Conservation (phyloP, 2,329 filamentous ascomycete genomes). For the Fusarium mexicanum region DNA sequence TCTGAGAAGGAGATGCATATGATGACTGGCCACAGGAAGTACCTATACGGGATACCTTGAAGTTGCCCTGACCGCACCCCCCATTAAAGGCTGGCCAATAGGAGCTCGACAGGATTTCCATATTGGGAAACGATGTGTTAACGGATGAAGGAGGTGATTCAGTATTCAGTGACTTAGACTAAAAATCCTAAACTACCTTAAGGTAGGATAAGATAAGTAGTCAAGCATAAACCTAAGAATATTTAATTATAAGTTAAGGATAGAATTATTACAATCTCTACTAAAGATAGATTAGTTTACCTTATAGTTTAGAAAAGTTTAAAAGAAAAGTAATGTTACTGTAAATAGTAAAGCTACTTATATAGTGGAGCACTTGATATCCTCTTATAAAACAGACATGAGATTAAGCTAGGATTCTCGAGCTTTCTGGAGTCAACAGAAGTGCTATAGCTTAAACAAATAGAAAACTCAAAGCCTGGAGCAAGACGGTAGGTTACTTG, state of each 20-base stretch:
- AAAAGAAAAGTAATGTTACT: neutral
- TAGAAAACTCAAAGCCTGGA: neutral
- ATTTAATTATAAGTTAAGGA: neutral
- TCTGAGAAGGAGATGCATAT: neutral
- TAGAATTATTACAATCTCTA: neutral
- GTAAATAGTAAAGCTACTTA: neutral
- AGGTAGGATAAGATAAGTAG: neutral
- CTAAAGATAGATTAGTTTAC: neutral
- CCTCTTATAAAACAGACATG: neutral
- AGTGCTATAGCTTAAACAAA: neutral
- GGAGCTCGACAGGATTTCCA: conserved; percentile 10
- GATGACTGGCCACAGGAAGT: neutral
- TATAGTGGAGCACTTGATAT: neutral
- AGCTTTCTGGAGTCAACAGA: neutral
- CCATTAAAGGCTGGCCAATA: conserved; percentile 12
- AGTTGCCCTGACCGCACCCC: neutral
- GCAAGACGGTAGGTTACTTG: neutral
- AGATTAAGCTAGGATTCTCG: neutral
- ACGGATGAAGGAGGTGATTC: neutral
- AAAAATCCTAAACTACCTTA: neutral
- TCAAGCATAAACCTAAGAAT: neutral
- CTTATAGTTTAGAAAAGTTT: neutral
- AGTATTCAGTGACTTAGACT: neutral
- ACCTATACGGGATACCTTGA: neutral
- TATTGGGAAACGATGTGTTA: conserved; percentile 10